Percentiles rank a stretch among this genome's conserved stretches.
These are phyloP conservation scores for Trifolium dubium DNA, from an alignment of 306 rosid species.

Conservation along the genomic window DNA sequence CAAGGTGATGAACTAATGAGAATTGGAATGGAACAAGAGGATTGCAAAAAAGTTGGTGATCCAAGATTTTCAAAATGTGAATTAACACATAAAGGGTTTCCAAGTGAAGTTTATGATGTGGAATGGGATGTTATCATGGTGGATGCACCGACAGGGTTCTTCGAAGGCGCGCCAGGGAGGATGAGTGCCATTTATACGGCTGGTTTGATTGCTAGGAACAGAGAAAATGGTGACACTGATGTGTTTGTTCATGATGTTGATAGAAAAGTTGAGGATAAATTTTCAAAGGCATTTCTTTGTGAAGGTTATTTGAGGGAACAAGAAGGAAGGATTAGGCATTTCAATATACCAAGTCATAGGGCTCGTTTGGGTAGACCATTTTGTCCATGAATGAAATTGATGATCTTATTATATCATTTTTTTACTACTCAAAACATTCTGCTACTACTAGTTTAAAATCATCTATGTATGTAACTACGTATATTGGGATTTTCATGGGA, in stretches of 20 bases:
- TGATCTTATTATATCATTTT: not conserved
- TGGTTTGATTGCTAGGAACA: constrained; percentile 87
- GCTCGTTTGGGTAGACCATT: constrained; percentile 63
- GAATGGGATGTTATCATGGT: constrained; percentile 98
- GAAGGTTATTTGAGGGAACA: constrained; percentile 78
- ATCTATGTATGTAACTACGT: not conserved
- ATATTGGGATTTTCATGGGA: not conserved
- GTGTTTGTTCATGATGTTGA: constrained; percentile 95
- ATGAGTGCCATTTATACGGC: constrained; percentile 94
- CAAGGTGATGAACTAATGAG: constrained; percentile 64
- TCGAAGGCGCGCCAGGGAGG: constrained; percentile 82
- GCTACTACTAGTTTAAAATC: constrained; percentile 1
- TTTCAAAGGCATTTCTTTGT: constrained; percentile 75
- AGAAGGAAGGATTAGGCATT: constrained; percentile 83
- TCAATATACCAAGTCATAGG: constrained; percentile 78
- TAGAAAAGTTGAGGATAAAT: constrained; percentile 74
- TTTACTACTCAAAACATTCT: not conserved
- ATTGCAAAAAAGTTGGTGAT: constrained; percentile 63
- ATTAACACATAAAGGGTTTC: constrained; percentile 72
- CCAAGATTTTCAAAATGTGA: constrained; percentile 75
- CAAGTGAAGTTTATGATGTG: constrained; percentile 65
- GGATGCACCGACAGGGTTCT: constrained; percentile 90
- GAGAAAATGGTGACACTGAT: constrained; percentile 73
- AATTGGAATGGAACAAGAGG: constrained; percentile 49
- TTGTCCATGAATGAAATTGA: constrained; percentile 58